Percentiles rank a stretch among this genome's conserved stretches.
Evolutionary conservation across 768 basidiomycete species (phyloP).

Genomic region (Boletus rubescentipes): DNA sequence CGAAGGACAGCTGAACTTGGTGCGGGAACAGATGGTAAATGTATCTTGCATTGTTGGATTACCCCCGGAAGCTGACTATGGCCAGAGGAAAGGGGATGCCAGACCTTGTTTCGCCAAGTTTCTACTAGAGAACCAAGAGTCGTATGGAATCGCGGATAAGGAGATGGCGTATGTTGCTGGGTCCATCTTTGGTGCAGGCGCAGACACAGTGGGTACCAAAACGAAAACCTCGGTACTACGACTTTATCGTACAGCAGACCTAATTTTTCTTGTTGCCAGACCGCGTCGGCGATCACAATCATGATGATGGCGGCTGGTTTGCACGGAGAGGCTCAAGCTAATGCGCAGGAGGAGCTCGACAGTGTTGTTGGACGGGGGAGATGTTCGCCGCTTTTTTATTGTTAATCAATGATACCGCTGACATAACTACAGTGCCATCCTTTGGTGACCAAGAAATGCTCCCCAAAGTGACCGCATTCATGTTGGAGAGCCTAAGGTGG

Average conservation of each 20-base stretch:
- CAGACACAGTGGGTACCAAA: conserved; percentile 37
- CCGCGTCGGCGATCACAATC: conserved; percentile 49
- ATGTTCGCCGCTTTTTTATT: too few species aligned
- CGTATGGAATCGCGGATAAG: conserved; percentile 33
- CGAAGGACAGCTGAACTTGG: conserved; percentile 28
- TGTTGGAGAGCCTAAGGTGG: conserved; percentile 38
- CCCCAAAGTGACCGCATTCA: conserved; percentile 37
- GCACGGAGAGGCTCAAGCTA: conserved; percentile 50
- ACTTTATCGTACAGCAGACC: too few species aligned
- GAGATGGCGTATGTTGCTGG: conserved; percentile 42
- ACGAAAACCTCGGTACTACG: too few species aligned
- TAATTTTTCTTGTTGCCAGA: too few species aligned
- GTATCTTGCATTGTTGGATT: too few species aligned
- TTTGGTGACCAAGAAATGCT: conserved; percentile 36
- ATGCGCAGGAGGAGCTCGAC: too few species aligned
- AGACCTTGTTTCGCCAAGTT: conserved; percentile 36
- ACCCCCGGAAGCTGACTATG: neutral
- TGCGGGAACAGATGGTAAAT: conserved; percentile 32
- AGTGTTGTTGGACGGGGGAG: conserved; percentile 43
- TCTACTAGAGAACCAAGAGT: conserved; percentile 36
- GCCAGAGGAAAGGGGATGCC: conserved; percentile 26
- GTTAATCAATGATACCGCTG: too few species aligned
- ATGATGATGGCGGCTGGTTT: conserved; percentile 54
- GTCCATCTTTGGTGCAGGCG: conserved; percentile 43
- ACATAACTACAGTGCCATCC: conserved; percentile 33